Base-by-base conservation (phyloP, 2,329 filamentous ascomycete genomes). In the Fusarium sp. region DNA sequence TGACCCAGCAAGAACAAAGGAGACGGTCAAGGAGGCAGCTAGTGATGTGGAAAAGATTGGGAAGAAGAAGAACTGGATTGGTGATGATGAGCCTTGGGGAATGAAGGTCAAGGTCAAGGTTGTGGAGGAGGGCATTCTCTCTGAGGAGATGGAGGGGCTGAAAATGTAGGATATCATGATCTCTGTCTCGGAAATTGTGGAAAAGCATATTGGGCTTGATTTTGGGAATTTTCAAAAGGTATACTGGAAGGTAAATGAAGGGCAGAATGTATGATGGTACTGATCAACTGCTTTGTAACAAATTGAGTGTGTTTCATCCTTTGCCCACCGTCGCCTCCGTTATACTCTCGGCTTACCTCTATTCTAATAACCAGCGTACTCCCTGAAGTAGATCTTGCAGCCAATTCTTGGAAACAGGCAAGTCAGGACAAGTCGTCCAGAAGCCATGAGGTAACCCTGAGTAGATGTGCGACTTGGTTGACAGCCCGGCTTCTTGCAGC, bases 61-160 rank as follows among this genome's bases (percentile, higher is more conserved):
- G 1, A 91, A 91, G 83, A 87, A 85, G 80, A 91, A 90, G 82
- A 85, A 88, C 65, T 90, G 88, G 82, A 74, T 81, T 35, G 81
- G 80, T 3, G 77, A 77, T 9, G 75, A 76, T 13, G 73, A 81
- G 6, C 79, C 80, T 2, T 83, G 81, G 81, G 82, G 82, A 6
- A 82, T 83, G 80, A 81, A 82, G 63, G 80, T 83, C 30, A 77
- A 80, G 53, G 80, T 82, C 16, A 70, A 68, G 37, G 80, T 83
- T 44, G 78, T 81, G 2, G 77, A 81, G 43, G 80, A 82, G 33
- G 80, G 78, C 0, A 81, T 81, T 30, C 63, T 75, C 23, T 75
- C 60, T 19, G 61, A 67, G 66, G 64, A 53, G 11, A 56, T 11
- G 33, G 43, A 57, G 4, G 15, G 49, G 9, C 32, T 57, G 30